Evolutionary conservation across 371 early-diverging fungal genomes (phyloP), one percentile per base, ranked within the genome.

Genomic region (Sporodiniella umbellata): DNA sequence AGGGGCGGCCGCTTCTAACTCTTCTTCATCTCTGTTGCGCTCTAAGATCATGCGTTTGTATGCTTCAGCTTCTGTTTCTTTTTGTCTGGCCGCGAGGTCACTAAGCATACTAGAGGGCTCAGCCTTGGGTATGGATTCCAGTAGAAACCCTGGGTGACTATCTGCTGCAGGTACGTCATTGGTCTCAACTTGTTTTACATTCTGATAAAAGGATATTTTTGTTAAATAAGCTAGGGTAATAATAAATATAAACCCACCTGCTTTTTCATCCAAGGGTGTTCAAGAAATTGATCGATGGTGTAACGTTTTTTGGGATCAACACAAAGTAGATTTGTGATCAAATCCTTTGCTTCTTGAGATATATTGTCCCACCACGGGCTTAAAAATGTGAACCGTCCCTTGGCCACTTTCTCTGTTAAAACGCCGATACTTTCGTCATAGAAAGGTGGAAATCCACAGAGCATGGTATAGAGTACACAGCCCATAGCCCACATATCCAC

Each of bases 401-500:
- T 62, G 1, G 84, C 76, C 12, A 86, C 84, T 51, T 80, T 81
- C 59, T 81, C 79, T 1, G 84, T 83, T 58, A 86, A 56, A 6
- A 71, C 60, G 56, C 80, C 68, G 40, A 80, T 73, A 45, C 54
- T 62, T 15, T 76, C 89, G 56, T 89, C 90, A 53, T 90, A 90
- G 56, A 94, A 94, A 14, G 96, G 94, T 40, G 93, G 94, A 66
- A 89, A 92, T 0, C 94, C 96, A 52, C 91, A 90, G 14, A 94
- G 72, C 42, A 94, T 60, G 0, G 92, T 92, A 61, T 94, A 96
- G 33, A 94, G 75, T 35, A 95, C 91, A 64, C 94, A 94, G 26
- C 96, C 96, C 42, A 94, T 70, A 2, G 94, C 90, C 94, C 95
- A 95, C 86, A 93, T 88, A 64, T 95, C 96, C 17, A 94, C 94